Base-by-base conservation (phyloP, 2,329 filamentous ascomycete species). In the Colletotrichum truncatum region DNA sequence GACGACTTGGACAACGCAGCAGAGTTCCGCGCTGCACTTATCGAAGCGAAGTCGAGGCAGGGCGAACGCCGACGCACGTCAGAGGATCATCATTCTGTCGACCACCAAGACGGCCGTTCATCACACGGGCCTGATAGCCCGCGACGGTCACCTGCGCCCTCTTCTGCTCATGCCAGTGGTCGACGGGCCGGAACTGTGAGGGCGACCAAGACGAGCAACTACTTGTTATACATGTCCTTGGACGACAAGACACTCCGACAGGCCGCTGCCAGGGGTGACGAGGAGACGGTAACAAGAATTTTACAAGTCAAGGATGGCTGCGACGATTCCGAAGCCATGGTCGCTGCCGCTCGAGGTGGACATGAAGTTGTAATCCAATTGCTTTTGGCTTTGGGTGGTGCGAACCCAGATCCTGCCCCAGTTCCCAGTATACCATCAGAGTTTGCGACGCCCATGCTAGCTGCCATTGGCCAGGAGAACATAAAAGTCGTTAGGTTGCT, bases 381-480 rank as follows among this genome's bases (percentile, higher is more conserved):
- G 26, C 78, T 94, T 52, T 78, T 93, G 41, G 91, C 90, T 8
- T 81, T 93, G 69, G 91, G 91, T 3, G 82, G 85, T 51, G 86
- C 86, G 11, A 87, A 88, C 56, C 84, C 87, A 0, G 93, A 96
- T 71, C 93, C 93, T 30, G 82, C 86, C 6, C 87, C 92, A 11
- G 78, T 94, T 48, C 73, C 82, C 8, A 84, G 85, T 28, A 82
- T 87, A 64, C 82, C 84, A 26, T 79, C 85, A 41, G 94, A 96
- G 62, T 90, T 92, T 72, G 91, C 94, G 54, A 98, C 95, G 1
- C 96, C 96, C 1, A 97, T 99, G 84, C 86, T 98, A 36, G 94
- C 94, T 64, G 94, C 96, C 2, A 98, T 99, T 69, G 95, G 96
- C 14, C 91, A 95, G 70, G 88, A 90, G 68, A 96, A 97, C 71